These are phyloP conservation scores for Botrytis hyacinthi DNA, from an alignment of 2,329 filamentous ascomycete genomes.

Conservation along the genomic window DNA sequence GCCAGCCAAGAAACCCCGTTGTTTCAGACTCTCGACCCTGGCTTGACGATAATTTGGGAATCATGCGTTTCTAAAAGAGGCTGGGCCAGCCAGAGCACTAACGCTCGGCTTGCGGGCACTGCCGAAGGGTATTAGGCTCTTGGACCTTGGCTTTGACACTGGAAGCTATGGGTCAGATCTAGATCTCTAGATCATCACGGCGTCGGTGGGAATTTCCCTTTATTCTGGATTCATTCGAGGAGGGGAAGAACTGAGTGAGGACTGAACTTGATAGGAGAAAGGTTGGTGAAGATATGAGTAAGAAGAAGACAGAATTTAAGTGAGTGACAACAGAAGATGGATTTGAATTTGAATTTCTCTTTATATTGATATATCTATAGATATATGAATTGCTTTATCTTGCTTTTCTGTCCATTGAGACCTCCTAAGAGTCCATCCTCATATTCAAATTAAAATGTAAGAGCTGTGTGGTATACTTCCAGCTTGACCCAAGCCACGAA, in stretches of 20 bases:
- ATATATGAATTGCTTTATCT: background rate
- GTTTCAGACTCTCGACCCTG: background rate
- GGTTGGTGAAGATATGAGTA: background rate
- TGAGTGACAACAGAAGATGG: background rate
- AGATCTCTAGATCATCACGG: background rate
- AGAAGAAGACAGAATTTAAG: background rate
- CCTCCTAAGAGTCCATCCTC: too few relatives aligned
- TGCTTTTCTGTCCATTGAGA: background rate
- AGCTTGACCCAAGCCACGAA: background rate
- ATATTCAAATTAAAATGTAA: background rate
- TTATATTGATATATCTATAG: background rate
- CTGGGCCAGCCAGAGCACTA: background rate
- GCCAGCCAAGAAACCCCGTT: background rate
- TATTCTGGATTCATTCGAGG: background rate
- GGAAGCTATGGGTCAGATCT: background rate
- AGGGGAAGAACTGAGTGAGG: too few relatives aligned
- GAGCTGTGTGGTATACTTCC: background rate
- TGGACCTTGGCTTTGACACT: background rate
- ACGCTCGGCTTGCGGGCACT: background rate
- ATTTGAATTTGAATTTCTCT: background rate
- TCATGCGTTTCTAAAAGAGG: background rate
- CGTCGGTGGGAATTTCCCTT: background rate
- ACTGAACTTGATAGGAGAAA: background rate
- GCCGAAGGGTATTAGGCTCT: background rate
- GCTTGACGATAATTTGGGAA: background rate